phyloP scores from a whole-genome alignment of 768 basidiomycete species.

The Gloeophyllum trabeum region DNA sequence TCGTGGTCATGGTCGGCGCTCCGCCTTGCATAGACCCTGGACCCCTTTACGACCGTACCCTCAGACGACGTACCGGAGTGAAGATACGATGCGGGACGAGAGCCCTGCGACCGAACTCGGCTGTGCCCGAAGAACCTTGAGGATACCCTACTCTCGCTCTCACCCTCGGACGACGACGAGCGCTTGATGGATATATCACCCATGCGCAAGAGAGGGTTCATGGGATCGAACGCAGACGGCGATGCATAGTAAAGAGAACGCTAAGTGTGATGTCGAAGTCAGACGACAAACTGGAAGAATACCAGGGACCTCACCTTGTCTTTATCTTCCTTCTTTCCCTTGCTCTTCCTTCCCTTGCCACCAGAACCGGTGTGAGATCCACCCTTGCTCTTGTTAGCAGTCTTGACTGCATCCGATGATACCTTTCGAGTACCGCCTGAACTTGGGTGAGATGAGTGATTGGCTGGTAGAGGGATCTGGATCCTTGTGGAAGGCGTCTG shows the following conservation, averaged over 20 bases:
- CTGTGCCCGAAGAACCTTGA: no score
- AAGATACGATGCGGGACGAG: no score
- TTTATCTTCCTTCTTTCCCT: conserved; percentile 4
- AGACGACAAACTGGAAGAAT: not conserved
- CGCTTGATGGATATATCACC: not conserved
- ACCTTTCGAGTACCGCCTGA: not conserved
- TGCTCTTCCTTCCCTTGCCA: conserved; percentile 1
- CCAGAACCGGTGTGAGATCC: not conserved
- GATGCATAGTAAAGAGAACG: not conserved
- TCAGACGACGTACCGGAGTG: no score
- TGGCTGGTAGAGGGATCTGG: not conserved
- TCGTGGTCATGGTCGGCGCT: conserved; percentile 1
- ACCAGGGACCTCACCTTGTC: conserved; percentile 5
- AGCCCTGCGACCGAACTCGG: no score
- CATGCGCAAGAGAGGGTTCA: not conserved
- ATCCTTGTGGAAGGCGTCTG: not conserved
- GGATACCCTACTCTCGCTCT: no score
- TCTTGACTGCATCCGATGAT: no score
- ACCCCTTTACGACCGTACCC: no score
- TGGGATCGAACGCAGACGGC: not conserved
- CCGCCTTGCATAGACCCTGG: not conserved
- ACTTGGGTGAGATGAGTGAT: not conserved
- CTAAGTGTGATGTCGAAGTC: not conserved
- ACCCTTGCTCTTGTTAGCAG: not conserved
- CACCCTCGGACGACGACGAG: no score